Base-by-base conservation (phyloP, 2,329 filamentous ascomycete genomes). In the Blastomyces emzantsi region DNA sequence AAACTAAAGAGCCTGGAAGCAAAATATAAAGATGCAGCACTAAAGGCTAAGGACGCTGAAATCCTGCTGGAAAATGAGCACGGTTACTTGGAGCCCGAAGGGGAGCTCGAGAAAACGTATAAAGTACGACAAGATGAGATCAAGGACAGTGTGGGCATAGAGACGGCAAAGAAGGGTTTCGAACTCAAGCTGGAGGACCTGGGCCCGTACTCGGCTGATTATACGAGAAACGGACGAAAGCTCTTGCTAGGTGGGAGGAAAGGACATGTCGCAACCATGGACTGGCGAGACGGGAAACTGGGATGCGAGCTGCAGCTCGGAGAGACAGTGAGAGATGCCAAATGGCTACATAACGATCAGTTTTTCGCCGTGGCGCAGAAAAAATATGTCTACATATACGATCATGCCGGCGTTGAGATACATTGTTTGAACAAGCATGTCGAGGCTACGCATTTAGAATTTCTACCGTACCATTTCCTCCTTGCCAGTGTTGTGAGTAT, bases 351-450 rank as follows among this genome's bases (percentile, higher is more conserved):
- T 78, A 96, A 96, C 74, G 92, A 94, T 75, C 91, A 96, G 73
- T 78, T 86, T 77, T 97, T 97, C 77, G 93, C 93, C 0, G 91
- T 96, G 15, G 92, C 94, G 55, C 93, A 99, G 78, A 97, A 96
- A 81, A 94, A 93, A 77, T 89, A 94, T 69, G 90, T 94, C 67
- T 99, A 96, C 79, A 97, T 99, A 68, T 99, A 99, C 79, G 94
- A 97, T 72, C 83, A 86, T 64, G 85, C 90, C 63, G 94, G 94
- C 61, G 90, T 97, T 25, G 94, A 99, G 78, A 79, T 99, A 62
- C 94, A 99, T 75, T 92, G 90, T 73, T 78, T 99, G 72, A 87
- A 87, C 76, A 94, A 94, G 75, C 93, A 96, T 74, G 85, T 90
- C 66, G 94, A 99, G 75, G 90, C 95, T 17, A 89, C 90, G 15